Percentiles rank a stretch among this genome's conserved stretches.
These are phyloP conservation scores for Arthrobotrys entomopaga DNA, from an alignment of 2,329 filamentous ascomycete genomes.

Conservation along the genomic window DNA sequence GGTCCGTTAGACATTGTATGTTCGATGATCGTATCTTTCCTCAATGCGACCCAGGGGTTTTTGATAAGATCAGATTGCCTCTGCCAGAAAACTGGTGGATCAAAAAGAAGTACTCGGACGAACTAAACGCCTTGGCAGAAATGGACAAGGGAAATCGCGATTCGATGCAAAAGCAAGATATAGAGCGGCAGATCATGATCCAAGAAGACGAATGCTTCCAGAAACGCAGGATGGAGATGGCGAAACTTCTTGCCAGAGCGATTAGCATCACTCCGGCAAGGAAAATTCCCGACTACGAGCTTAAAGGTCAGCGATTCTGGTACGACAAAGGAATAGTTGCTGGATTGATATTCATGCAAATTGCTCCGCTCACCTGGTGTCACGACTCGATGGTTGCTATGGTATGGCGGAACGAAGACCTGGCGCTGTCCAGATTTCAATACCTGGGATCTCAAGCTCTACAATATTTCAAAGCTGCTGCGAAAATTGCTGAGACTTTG, in stretches of 20 bases:
- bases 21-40: constrained; percentile 31
- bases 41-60: constrained; percentile 21
- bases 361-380: constrained; percentile 43
- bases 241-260: constrained; percentile 21
- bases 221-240: constrained; percentile 29
- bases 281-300: constrained; percentile 33
- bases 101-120: not conserved
- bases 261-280: constrained; percentile 37
- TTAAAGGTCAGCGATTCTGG: constrained; percentile 11
- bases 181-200: not conserved
- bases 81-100: constrained; percentile 48
- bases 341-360: constrained; percentile 37
- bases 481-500: constrained; percentile 14
- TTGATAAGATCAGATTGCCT: constrained; percentile 46
- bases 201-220: constrained; percentile 30
- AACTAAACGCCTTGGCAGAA: not conserved
- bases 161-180: not conserved
- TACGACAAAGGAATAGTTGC: constrained; percentile 37
- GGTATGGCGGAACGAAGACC: constrained; percentile 18
- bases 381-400: constrained; percentile 32
- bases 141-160: not conserved
- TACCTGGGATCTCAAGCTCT: constrained; percentile 14
- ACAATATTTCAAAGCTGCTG: constrained; percentile 21
- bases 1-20: constrained; percentile 29
- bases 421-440: constrained; percentile 10